Base-by-base conservation (phyloP, 371 early-diverging fungal species). In the Lichtheimia hyalospora region DNA sequence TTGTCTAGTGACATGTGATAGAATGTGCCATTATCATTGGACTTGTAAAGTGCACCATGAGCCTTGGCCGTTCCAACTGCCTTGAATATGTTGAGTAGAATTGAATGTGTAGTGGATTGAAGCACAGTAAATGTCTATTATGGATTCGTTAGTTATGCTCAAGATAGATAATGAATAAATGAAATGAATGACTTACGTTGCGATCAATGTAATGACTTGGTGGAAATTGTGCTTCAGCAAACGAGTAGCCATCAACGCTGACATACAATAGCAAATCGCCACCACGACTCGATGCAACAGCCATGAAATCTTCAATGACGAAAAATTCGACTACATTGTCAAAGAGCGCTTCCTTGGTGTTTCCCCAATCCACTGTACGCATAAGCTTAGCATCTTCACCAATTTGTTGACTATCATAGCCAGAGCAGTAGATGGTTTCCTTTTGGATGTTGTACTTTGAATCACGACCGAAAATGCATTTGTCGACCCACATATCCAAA, bases 381-480 rank as follows among this genome's bases (percentile, higher is more conserved):
- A 83, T 60, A 52, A 88, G 67, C 67, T 83, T 82, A 10, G 80
- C 58, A 6, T 79, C 78, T 72, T 74, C 70, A n/a, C 67, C 64
- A 42, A 89, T 84, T 28, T 76, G 54, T 2, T 86, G 86, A 27
- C 79, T 76, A 27, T 84, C 82, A 72, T 84, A 89, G 4, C 77
- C 70, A 21, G 86, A 77, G 59, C 94, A 93, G 57, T 89, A 89
- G 16, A 96, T 73, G 3, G 87, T 80, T 42, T 87, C 82, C 21
- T 86, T 83, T 18, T 83, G 74, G 51, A 88, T 80, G 16, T 77
- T 67, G 27, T 90, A 91, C 48, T 83, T 68, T 21, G 76, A 70
- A 53, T 87, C 88, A 20, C 83, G 84, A 10, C 91, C 92, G 84
- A 94, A 97, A 39, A 89, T 81, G 73, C 97, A 97, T 63, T 94